A percentile compares a stretch with the other conserved stretches of the same genome.
These are phyloP conservation scores for Stylonectria norvegica DNA, from an alignment of 2,329 filamentous ascomycete genomes.

Conservation along the genomic window DNA sequence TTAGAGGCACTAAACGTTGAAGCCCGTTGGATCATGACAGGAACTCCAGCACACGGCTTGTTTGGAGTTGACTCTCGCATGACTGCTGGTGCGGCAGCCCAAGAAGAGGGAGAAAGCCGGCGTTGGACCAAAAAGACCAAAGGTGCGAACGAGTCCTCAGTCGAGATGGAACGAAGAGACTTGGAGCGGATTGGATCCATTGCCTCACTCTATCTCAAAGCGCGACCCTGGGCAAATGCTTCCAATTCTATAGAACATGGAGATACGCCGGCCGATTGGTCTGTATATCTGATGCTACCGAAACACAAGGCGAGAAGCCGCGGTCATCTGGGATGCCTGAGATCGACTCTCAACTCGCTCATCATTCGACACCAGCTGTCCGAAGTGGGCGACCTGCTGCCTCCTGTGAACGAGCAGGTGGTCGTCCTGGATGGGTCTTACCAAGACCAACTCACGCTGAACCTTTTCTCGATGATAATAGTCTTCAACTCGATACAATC, in stretches of 20 bases:
- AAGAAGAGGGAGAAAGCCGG: conserved; percentile 8
- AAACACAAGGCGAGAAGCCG: conserved; percentile 48
- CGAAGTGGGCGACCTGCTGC: conserved; percentile 68
- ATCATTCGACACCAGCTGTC: conserved; percentile 76
- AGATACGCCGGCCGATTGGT: conserved; percentile 64
- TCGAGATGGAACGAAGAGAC: conserved; percentile 57
- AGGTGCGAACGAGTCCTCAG: conserved; percentile 31
- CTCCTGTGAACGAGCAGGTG: conserved; percentile 67
- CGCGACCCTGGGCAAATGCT: conserved; percentile 78
- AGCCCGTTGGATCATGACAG: conserved; percentile 83
- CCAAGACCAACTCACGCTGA: conserved; percentile 79
- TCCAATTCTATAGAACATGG: conserved; percentile 49
- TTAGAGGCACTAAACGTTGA: conserved; percentile 59
- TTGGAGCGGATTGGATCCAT: conserved; percentile 64
- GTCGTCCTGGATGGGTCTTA: conserved; percentile 76
- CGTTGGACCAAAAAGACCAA: conserved; percentile 23
- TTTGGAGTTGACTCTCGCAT: conserved; percentile 56
- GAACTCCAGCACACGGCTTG: conserved; percentile 81
- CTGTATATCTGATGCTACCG: conserved; percentile 64
- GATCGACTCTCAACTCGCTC: conserved; percentile 68
- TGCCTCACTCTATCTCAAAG: conserved; percentile 67
- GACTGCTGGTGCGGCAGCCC: neutral
- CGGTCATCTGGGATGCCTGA: conserved; percentile 61
- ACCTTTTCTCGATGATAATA: conserved; percentile 80
- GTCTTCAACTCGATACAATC: conserved; percentile 86